Base-by-base conservation (phyloP, 345 rosid genomes). In the Zanthoxylum bungeanum region DNA sequence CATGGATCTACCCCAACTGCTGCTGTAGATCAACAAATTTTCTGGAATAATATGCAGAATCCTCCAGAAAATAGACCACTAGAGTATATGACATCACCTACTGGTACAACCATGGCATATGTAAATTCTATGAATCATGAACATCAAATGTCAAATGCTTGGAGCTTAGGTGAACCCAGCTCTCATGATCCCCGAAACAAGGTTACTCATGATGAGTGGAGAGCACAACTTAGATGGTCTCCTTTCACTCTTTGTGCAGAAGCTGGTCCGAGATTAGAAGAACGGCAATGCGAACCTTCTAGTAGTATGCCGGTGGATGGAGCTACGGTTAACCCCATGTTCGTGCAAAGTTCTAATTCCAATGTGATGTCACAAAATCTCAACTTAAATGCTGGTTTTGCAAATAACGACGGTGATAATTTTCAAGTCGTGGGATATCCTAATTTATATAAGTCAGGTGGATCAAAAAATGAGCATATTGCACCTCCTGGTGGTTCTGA, bases 1-100 rank as follows among this genome's bases (percentile, higher is more conserved):
- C 92, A 82, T 76, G 97, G 89, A 47, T 90, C 97, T 65, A 33
- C 97, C 58, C 87, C 97, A 66, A 82, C 75, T 77, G 76, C 86
- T 65, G 77, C 80, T 50, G 76, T 84, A 34, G 93, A 88, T 73
- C 89, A 82, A 79, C 93, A 81, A 68, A 75, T 84, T 71, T 80
- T 78, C 84, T 85, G 97, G 97, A 89, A 79, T 74, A 76, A 71
- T 77, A 74, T 84, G 77, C 85, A 77, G 69, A 86, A 77, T 79
- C 79, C 85, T 49, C 80, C 74, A 36, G 95, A 85, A 56, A 79
- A 40, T 65, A 85, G 69, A 57, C 51, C 85, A 36, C 76, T 85
- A 8, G 85, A 86, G 72, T 87, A 75, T 79, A 27, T 84, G 84
- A 68, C 72, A 60, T 75, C 97, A 25, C 76, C 88, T 17, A 39